A percentile compares a stretch with the other conserved stretches of the same genome.
Conservation (phyloP, 2,329 filamentous ascomycete genomes). For the Pestalotiopsis fici region DNA sequence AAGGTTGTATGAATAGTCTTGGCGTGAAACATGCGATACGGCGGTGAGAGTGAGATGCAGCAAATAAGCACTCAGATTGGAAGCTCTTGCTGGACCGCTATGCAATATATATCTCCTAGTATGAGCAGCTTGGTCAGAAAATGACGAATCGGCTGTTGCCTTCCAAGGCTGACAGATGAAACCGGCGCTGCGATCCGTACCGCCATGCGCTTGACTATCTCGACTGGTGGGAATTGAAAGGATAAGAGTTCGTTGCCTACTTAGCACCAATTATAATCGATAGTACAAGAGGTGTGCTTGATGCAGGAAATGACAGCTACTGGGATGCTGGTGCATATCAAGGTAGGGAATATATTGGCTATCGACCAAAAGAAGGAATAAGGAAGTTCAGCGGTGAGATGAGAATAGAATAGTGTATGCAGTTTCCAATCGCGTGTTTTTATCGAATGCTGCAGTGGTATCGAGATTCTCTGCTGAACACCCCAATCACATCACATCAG, state of each 20-base stretch:
- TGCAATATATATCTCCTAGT: background rate
- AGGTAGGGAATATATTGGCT: background rate
- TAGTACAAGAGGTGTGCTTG: background rate
- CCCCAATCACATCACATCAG: background rate
- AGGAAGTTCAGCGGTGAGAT: background rate
- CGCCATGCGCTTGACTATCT: background rate
- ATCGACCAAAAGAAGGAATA: background rate
- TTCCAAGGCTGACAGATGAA: background rate
- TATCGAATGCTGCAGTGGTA: background rate
- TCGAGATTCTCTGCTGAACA: background rate
- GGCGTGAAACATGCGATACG: conserved; percentile 4
- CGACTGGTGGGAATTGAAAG: background rate
- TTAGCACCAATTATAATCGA: background rate
- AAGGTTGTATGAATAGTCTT: background rate
- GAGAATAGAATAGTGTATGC: background rate
- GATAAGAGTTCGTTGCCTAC: background rate
- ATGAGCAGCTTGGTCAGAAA: background rate
- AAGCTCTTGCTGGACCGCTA: background rate
- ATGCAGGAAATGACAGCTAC: background rate
- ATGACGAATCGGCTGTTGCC: background rate
- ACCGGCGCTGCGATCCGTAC: background rate
- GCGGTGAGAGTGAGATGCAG: conserved; percentile 2
- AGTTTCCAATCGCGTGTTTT: background rate
- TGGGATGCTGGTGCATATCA: background rate
- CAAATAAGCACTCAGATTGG: background rate